Conservation (phyloP, 768 basidiomycete species). For the Kwoniella europaea region DNA sequence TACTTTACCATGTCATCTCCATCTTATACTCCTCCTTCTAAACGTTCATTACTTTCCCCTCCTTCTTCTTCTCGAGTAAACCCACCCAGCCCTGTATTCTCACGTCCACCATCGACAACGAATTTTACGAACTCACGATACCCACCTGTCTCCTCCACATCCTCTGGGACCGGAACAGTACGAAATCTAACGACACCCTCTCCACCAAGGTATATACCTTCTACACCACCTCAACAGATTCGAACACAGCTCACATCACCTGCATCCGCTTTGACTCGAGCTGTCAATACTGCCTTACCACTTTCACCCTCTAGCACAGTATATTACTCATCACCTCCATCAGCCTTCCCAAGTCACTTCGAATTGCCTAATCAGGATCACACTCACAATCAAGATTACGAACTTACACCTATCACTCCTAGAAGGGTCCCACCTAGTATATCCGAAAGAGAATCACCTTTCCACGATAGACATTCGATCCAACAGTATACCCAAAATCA, state of each 20-base stretch:
- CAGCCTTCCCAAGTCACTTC: conserved; percentile 16
- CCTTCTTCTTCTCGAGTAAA: not conserved
- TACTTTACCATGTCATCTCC: not conserved
- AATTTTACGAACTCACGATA: conserved; percentile 29
- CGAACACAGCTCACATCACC: conserved; percentile 2
- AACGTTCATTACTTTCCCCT: conserved; percentile 1
- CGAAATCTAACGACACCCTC: conserved; percentile 14
- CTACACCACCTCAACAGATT: conserved; percentile 19
- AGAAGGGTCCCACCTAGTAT: conserved; percentile 1
- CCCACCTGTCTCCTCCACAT: conserved; percentile 14
- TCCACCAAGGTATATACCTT: conserved; percentile 12
- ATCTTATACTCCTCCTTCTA: not conserved
- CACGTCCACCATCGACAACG: conserved; percentile 25
- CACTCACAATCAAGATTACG: conserved; percentile 27
- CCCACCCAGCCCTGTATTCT: conserved; percentile 29
- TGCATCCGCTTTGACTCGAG: conserved; percentile 23
- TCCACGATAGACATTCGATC: conserved; percentile 47
- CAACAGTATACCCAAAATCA: conserved; percentile 1
- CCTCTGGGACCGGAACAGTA: not conserved
- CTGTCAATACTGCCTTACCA: conserved; percentile 43
- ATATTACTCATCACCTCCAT: conserved; percentile 20
- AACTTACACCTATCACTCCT: conserved; percentile 29
- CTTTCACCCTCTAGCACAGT: conserved; percentile 21
- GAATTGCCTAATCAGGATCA: conserved; percentile 9
- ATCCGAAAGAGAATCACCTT: conserved; percentile 37